These are phyloP conservation scores for Areca catechu DNA, from an alignment of 176 grass and related monocot genomes.

Conservation along the genomic window DNA sequence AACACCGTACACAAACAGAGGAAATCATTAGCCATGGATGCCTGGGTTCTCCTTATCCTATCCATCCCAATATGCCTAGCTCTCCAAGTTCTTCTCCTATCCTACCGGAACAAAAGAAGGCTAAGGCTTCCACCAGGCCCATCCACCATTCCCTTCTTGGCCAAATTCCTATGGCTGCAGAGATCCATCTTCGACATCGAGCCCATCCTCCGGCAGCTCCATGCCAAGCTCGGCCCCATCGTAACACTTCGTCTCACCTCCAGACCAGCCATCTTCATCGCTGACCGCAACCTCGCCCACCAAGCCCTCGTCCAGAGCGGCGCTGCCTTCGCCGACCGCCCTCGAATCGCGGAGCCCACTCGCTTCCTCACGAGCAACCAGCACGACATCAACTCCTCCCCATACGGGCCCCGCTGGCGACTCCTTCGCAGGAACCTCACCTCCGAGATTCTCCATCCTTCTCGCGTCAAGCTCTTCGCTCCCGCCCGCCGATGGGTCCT, in stretches of 20 bases:
- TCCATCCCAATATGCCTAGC: too few species aligned
- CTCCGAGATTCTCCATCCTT: constrained; percentile 21
- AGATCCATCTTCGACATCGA: constrained; percentile 25
- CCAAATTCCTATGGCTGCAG: constrained; percentile 14
- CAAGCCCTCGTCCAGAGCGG: constrained; percentile 31
- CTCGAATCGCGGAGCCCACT: background rate
- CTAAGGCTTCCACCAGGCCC: constrained; percentile 33
- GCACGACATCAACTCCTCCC: constrained; percentile 27
- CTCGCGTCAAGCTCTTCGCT: constrained; percentile 18
- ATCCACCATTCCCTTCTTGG: constrained; percentile 15
- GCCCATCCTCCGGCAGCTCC: constrained; percentile 23
- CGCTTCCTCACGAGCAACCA: constrained; percentile 20
- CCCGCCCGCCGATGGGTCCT: constrained; percentile 19
- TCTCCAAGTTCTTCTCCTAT: too few species aligned
- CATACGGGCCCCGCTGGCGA: constrained; percentile 43
- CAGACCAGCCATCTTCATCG: constrained; percentile 41
- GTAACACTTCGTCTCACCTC: constrained; percentile 26
- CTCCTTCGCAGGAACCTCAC: constrained; percentile 45
- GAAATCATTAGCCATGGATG: too few species aligned
- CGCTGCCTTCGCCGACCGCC: constrained; percentile 36
- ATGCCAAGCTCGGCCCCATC: constrained; percentile 25
- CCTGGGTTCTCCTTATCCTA: too few species aligned
- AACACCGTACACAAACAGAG: too few species aligned
- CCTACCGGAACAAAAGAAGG: too few species aligned
- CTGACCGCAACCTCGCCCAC: constrained; percentile 35